Evolutionary conservation across 1,284 basidiomycete genomes (phyloP), one percentile per base, ranked within the genome.

Genomic region (Austroboletus novae-zelandiae): DNA sequence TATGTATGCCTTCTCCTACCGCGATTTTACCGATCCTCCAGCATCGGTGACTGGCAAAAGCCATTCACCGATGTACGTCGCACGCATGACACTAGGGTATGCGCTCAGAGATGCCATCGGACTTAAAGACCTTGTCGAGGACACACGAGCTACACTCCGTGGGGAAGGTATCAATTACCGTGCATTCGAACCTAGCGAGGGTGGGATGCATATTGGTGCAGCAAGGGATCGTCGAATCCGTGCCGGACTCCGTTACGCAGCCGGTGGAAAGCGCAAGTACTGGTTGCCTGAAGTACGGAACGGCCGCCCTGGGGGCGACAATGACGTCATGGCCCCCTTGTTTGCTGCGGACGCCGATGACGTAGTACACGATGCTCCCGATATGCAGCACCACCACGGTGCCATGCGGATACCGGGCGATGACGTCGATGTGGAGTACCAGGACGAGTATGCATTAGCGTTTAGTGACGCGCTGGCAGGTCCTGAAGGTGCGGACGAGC

Each of bases 131-230:
- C 90, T 99, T 31, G 73, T 91, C 48, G 86, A 91, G 61, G 96
- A 99, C 68, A 82, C 81, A 13, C 85, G 90, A 56, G 76, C 83
- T 13, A 99, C 96, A 0, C 74, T 98, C 9, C 78, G 82, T 15
- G 96, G 96, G 2, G 82, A 89, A 57, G 92, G 94, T 1, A 94
- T 98, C 77, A 91, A 91, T 45, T 99, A 99, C 70, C 86, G 94
- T 51, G 89, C 90, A 35, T 98, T 96, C 65, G 96, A 99, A 65
- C 95, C 96, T 1, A 91, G 89, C 35, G 94, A 98, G 66, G 94
- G 94, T 1, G 84, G 84, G 43, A 85, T 98, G 61, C 96, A 99
- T 61, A 81, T 91, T 56, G 93, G 94, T 17, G 76, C 78, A 3
- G 93, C 90, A 0, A 76, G 93, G 20, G 90, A 92, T 49, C 75